Conservation (phyloP, 2,329 filamentous ascomycete species). For the Fusarium sp. region DNA sequence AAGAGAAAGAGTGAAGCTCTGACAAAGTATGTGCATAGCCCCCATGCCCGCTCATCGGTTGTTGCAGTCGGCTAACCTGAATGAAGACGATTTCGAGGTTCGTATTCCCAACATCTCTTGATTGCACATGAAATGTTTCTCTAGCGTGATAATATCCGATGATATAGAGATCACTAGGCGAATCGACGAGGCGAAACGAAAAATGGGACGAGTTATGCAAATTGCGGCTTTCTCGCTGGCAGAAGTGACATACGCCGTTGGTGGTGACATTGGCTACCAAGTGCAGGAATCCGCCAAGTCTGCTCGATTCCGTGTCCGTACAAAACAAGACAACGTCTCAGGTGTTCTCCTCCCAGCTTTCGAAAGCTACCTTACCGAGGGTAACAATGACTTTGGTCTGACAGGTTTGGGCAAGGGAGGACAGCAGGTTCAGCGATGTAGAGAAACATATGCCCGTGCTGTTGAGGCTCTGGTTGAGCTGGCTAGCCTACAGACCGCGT, state of each 20-base stretch:
- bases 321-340: constrained; percentile 98
- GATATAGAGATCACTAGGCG: constrained; percentile 87
- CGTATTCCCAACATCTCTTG: constrained; percentile 16
- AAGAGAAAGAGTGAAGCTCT: constrained; percentile 98
- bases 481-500: constrained; percentile 95
- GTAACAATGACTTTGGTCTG: constrained; percentile 94
- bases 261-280: constrained; percentile 95
- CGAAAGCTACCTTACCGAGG: constrained; percentile 89
- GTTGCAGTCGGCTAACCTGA: constrained; percentile 8
- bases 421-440: constrained; percentile 93
- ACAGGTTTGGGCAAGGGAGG: constrained; percentile 97
- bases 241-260: constrained; percentile 96
- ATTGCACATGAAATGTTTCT: constrained; percentile 5
- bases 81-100: constrained; percentile 88
- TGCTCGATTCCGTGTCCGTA: constrained; percentile 91
- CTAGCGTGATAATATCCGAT: constrained; percentile 25
- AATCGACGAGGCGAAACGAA: constrained; percentile 98
- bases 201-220: constrained; percentile 99
- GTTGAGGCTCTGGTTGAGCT: constrained; percentile 97
- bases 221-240: constrained; percentile 97
- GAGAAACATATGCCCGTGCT: constrained; percentile 95
- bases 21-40: constrained; percentile 78
- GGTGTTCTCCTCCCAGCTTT: constrained; percentile 95
- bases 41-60: not conserved
- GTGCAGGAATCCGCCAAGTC: constrained; percentile 96